Evolutionary conservation across 345 rosid genomes (phyloP), one percentile per base, ranked within the genome.

Genomic region (Nephelium lappaceum): DNA sequence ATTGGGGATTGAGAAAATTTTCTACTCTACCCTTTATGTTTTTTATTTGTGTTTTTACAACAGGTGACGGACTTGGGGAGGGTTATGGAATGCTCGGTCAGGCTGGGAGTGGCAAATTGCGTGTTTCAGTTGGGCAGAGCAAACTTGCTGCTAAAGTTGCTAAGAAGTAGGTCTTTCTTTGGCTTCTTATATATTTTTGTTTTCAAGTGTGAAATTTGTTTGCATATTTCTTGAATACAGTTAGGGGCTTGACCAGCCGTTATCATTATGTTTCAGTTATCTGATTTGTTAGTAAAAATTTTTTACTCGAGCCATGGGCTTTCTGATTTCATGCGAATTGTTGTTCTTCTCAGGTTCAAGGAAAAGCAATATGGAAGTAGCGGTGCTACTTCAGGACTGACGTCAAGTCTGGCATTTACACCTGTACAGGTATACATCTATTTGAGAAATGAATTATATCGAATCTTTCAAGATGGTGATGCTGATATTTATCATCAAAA

Each of bases 61-160:
- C 75, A 94, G 99, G 98, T 86, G 99, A 94, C 88, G 98, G 98
- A 8, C 85, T 96, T 74, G 99, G 99, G 12, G 98, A 96, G 83
- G 98, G 98, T 24, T 96, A 91, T 87, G 99, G 99, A 66, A 94
- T 96, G 99, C 98, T 96, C 80, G 98, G 99, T 65, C 98, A 96
- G 77, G 99, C 99, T n/a, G 98, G 99, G 79, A 96, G 90, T 85
- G 98, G 98, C 78, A 94, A 95, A 84, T 89, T 96, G 61, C 98
- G 99, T 42, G 95, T 92, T 39, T 89, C 98, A 7, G 51, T 88
- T 84, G 96, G 89, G n/a, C 98, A 92, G 72, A 93, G 95, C 89
- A 95, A 93, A 83, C 92, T 93, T 23, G 95, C 93, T 10, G 91
- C 97, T 11, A 95, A 95, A 92, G 95, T 91, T 84, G 93, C 99